These are phyloP conservation scores for Cubamyces sp. DNA, from an alignment of 768 basidiomycete species.

Conservation along the genomic window DNA sequence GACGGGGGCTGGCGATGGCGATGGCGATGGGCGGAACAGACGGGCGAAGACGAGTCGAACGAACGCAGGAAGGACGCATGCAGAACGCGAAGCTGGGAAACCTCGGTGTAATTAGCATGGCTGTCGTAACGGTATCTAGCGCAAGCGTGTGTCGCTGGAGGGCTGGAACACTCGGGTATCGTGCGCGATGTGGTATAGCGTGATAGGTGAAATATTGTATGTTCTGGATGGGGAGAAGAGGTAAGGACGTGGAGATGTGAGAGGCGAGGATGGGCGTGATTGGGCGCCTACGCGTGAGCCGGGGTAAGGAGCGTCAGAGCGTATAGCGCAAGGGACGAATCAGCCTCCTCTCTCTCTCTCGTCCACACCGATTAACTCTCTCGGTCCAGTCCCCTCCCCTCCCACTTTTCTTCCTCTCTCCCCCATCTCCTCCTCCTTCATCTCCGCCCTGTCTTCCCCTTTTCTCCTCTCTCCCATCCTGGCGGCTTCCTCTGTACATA, in stretches of 20 bases:
- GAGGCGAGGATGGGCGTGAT: constrained; percentile 13
- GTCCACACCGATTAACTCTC: background rate
- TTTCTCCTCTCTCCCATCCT: constrained; percentile 9
- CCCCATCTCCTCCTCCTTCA: constrained; percentile 10
- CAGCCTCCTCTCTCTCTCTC: constrained; percentile 5
- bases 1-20: background rate
- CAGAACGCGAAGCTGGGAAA: constrained; percentile 21
- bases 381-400: no score
- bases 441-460: constrained; percentile 5
- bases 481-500: constrained; percentile 25
- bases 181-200: constrained; percentile 9
- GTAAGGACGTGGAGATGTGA: background rate
- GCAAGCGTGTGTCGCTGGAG: no score
- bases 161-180: background rate
- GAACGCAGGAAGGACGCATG: background rate
- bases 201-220: background rate
- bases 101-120: constrained; percentile 21
- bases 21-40: background rate
- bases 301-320: constrained; percentile 1
- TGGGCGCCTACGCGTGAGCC: constrained; percentile 18
- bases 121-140: no score
- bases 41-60: background rate
- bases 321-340: constrained; percentile 10
- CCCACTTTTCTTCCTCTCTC: background rate
- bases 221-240: background rate